Base-by-base conservation (phyloP, 306 rosid species). In the Cucumis hystrix region DNA sequence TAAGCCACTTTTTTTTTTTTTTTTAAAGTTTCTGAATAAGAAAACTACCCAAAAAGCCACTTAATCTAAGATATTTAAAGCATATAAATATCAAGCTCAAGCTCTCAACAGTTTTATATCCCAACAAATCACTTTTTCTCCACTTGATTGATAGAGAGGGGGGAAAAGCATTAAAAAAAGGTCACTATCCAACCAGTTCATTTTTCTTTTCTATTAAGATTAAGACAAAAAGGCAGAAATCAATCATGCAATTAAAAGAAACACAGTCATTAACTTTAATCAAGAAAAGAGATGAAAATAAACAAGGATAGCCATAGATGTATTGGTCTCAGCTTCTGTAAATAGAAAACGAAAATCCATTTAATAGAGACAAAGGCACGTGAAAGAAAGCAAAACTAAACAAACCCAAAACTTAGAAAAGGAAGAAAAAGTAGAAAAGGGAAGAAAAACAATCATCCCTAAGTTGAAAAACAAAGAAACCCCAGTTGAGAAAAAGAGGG, bases 271-370 rank as follows among this genome's bases (percentile, higher is more conserved):
- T 30, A 73, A 30, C 45, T 10, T 28, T 73, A 8, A 41, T 51
- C 60, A 80, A 20, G 74, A 56, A 25, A 71, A 49, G 25, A 28
- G 74, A 49, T 41, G 21, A 11, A 76, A 62, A 61, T 45, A 76
- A 76, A 43, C 60, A 61, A 76, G 57, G 57, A 40, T 25, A 40
- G 25, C 23, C 59, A 54, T 30, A 30, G 61, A 74, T 75, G 68
- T 16, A 13, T 41, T 41, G 71, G 79, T 60, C 17, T 62, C 73
- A 69, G 35, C 76, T 77, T 65, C 17, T 37, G 51, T 6, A 65
- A 28, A 23, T 67, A 55, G 80, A 57, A n/a, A 51, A 60, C 28
- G 33, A 80, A 80, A 67, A 77, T 55, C 76, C 76, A 62, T 62
- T 77, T 28, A 71, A 63, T 74, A 61, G 52, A 64, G 65, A 57